Percentiles rank a stretch among this genome's conserved stretches.
Evolutionary conservation across 2,329 filamentous ascomycete genomes (phyloP).

Genomic region (Colletotrichum shisoi): DNA sequence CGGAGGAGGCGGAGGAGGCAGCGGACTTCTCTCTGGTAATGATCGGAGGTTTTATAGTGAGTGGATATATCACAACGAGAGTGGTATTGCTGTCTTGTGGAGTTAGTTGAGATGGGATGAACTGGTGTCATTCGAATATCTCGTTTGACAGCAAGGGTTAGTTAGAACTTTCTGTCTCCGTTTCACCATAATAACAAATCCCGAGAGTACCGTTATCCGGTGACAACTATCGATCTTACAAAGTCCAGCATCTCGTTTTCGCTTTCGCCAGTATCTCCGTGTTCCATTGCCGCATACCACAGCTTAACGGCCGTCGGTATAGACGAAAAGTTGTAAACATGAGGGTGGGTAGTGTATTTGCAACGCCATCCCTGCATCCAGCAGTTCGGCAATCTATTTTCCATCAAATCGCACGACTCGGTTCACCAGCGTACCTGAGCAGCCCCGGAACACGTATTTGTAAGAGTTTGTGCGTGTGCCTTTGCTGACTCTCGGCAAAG

Average conservation of each 20-base stretch:
- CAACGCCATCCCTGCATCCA: too few species aligned
- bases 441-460: too few species aligned
- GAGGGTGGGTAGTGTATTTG: too few species aligned
- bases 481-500: too few species aligned
- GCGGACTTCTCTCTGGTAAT: slow-evolving; percentile 16
- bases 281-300: too few species aligned
- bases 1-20: not conserved
- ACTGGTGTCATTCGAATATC: not conserved
- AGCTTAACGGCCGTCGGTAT: too few species aligned
- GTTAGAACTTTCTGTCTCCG: not conserved
- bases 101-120: not conserved
- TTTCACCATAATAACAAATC: not conserved
- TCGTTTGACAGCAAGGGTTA: not conserved
- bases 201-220: not conserved
- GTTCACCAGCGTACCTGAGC: not conserved
- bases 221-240: not conserved
- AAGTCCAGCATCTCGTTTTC: not conserved
- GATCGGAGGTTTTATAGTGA: not conserved
- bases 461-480: too few species aligned
- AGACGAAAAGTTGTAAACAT: too few species aligned
- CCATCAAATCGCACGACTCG: not conserved
- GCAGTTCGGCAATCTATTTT: too few species aligned
- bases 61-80: not conserved
- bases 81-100: not conserved
- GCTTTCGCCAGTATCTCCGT: too few species aligned